phyloP scores from a whole-genome alignment of 164 flowering plant genomes.

The Taxillus chinensis region DNA sequence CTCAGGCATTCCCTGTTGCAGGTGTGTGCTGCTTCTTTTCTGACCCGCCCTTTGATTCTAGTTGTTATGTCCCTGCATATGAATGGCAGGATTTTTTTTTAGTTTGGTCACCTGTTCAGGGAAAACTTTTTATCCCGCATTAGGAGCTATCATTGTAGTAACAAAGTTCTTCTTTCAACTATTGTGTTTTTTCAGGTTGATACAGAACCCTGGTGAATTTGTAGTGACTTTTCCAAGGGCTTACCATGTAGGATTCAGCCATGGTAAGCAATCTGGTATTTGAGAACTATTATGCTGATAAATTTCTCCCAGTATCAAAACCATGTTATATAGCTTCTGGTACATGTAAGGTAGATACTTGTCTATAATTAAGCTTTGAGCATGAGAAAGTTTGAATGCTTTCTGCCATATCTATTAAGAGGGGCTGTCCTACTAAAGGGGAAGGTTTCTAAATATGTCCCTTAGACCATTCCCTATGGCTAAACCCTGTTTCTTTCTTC shows the following conservation, averaged over 20 bases:
- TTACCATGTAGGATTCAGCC: constrained; percentile 98
- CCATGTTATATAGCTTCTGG: too few relatives aligned
- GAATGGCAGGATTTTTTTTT: not conserved
- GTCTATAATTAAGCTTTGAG: not conserved
- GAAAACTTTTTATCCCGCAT: too few relatives aligned
- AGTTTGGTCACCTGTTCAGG: too few relatives aligned
- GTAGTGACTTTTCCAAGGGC: constrained; percentile 99
- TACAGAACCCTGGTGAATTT: constrained; percentile 97
- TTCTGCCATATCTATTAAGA: too few relatives aligned
- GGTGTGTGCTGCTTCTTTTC: constrained; percentile 30
- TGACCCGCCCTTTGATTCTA: not conserved
- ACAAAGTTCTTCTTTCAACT: not conserved
- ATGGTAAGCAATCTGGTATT: constrained; percentile 54
- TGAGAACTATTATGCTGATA: not conserved
- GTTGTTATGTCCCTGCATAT: not conserved
- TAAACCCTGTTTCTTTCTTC: too few relatives aligned
- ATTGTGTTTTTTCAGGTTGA: constrained; percentile 45
- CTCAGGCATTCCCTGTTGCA: constrained; percentile 93
- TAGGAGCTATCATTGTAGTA: too few relatives aligned
- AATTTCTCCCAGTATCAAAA: too few relatives aligned
- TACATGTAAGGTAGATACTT: too few relatives aligned
- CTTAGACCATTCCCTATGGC: too few relatives aligned
- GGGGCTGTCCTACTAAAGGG: too few relatives aligned
- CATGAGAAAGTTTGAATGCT: not conserved
- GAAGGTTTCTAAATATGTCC: too few relatives aligned